A percentile compares a stretch with the other conserved stretches of the same genome.
phyloP scores from a whole-genome alignment of 1,284 basidiomycete species.

The Boletus semigastroideus region DNA sequence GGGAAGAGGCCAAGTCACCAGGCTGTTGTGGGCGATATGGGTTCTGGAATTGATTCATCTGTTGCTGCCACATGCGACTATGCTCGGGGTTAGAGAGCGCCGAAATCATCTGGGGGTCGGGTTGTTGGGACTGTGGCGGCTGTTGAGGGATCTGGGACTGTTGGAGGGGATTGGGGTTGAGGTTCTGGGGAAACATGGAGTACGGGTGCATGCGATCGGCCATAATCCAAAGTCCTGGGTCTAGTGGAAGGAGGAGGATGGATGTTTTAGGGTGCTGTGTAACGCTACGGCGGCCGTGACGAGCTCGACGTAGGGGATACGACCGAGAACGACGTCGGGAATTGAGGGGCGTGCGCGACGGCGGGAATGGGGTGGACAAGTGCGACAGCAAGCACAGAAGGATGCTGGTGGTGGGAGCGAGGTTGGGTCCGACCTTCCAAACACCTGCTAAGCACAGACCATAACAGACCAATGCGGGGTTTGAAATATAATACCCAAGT shows the following conservation, averaged over 20 bases:
- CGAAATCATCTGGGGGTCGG: constrained; percentile 40
- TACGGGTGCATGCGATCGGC: constrained; percentile 59
- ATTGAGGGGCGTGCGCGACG: constrained; percentile 23
- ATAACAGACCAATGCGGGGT: constrained; percentile 36
- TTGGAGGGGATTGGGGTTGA: constrained; percentile 46
- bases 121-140: constrained; percentile 38
- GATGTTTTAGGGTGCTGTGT: constrained; percentile 28
- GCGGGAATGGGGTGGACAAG: constrained; percentile 17
- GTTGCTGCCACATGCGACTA: constrained; percentile 55
- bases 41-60: constrained; percentile 50
- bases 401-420: constrained; percentile 42
- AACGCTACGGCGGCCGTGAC: constrained; percentile 19
- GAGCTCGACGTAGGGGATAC: constrained; percentile 17
- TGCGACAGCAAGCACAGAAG: constrained; percentile 31
- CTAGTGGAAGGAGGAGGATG: constrained; percentile 26
- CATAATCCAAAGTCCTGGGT: constrained; percentile 43
- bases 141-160: constrained; percentile 45
- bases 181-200: constrained; percentile 46
- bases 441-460: constrained; percentile 39
- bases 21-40: constrained; percentile 45
- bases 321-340: constrained; percentile 9
- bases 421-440: constrained; percentile 41
- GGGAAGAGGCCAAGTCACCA: constrained; percentile 40
- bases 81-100: constrained; percentile 48
- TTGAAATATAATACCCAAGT: constrained; percentile 21